A percentile compares a stretch with the other conserved stretches of the same genome.
phyloP scores from a whole-genome alignment of 306 rosid species.

The Gleditsia sinensis region DNA sequence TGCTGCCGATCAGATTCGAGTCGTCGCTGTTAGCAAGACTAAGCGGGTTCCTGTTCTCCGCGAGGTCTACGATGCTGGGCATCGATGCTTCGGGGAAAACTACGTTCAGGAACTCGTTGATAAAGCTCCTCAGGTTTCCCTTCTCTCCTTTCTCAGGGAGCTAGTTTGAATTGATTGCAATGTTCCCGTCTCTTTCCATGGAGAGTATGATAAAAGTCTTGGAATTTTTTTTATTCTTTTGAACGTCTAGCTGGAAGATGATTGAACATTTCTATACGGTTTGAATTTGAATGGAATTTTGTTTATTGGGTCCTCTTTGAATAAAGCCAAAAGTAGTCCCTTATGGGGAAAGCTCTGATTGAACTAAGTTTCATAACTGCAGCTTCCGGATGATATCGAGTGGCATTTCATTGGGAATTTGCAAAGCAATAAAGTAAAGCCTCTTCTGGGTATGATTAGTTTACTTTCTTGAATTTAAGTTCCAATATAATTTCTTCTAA shows the following conservation, averaged over 20 bases:
- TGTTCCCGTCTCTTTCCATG: background rate
- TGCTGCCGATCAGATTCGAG: constrained; percentile 46
- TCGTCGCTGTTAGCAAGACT: constrained; percentile 85
- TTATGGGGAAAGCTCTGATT: background rate
- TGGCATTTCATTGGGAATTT: constrained; percentile 92
- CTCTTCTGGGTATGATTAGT: constrained; percentile 61
- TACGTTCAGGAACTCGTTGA: constrained; percentile 82
- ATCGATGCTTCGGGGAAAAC: constrained; percentile 84
- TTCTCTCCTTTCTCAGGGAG: background rate
- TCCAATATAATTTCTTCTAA: background rate
- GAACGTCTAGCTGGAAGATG: too few species aligned
- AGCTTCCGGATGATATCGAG: constrained; percentile 84
- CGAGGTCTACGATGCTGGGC: constrained; percentile 79
- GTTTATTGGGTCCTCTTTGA: background rate
- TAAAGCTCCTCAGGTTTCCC: constrained; percentile 76
- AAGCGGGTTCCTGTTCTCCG: constrained; percentile 64
- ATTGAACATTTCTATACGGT: background rate
- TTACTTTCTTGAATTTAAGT: background rate
- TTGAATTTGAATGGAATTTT: background rate
- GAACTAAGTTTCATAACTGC: constrained; percentile 22
- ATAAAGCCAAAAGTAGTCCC: background rate
- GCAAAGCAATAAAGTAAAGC: constrained; percentile 86
- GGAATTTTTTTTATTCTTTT: background rate
- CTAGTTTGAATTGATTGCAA: background rate
- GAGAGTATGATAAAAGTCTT: background rate